phyloP scores from a whole-genome alignment of 2,329 filamentous ascomycete species.

The Tolypocladium inflatum region DNA sequence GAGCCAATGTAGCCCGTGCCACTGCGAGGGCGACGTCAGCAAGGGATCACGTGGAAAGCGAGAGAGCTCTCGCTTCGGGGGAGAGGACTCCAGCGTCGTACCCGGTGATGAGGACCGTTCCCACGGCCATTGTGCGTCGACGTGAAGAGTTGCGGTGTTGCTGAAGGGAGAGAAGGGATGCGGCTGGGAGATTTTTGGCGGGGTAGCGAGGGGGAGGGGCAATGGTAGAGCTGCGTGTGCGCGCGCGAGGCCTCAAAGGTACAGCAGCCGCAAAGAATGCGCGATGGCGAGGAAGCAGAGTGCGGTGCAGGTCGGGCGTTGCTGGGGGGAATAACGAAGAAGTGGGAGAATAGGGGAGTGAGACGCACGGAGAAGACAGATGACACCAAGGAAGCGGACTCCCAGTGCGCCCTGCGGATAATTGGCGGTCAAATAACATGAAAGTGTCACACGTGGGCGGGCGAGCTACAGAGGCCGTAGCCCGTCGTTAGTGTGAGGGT shows the following conservation, averaged over 20 bases:
- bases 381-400: not conserved
- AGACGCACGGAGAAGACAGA: slow-evolving; percentile 5
- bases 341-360: not conserved
- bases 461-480: not conserved
- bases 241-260: not conserved
- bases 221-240: not conserved
- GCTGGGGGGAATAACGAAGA: not conserved
- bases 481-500: not conserved
- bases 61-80: not conserved
- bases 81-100: slow-evolving; percentile 29
- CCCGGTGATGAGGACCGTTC: slow-evolving; percentile 89
- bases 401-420: not conserved
- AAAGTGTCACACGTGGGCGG: not conserved
- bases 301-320: not conserved
- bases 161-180: not conserved
- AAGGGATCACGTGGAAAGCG: not conserved
- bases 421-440: not conserved
- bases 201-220: not conserved
- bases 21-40: slow-evolving; percentile 36
- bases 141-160: not conserved
- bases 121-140: slow-evolving; percentile 55
- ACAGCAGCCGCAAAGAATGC: not conserved
- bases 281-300: not conserved
- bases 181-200: not conserved
- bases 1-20: slow-evolving; percentile 99